Base-by-base conservation (phyloP, 306 rosid genomes). In the Malus domestica region DNA sequence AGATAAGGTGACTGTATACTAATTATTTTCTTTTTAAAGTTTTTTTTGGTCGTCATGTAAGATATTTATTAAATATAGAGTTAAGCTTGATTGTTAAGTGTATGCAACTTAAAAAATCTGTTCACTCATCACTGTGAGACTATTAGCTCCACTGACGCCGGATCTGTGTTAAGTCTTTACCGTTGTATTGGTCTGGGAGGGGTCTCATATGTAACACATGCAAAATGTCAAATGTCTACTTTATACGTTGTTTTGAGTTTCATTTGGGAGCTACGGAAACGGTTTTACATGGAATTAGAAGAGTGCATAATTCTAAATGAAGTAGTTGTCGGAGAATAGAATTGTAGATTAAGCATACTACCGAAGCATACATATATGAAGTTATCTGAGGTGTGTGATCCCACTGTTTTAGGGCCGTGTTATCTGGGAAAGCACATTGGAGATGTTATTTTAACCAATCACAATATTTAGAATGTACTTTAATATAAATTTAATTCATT, bases 1-100 rank as follows among this genome's bases (percentile, higher is more conserved):
- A 63, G 89, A 79, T 78, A 97, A 89, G 90, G 96, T 91, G 83
- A 84, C 78, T 78, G 80, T 73, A 10, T 29, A 38, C 27, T n/a
- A 18, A 8, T 55, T 33, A 13, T 16, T 7, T 27, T 62, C n/a
- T 18, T 15, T 45, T 19, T 11, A 20, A 59, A 73, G 44, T 68
- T 4, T 18, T 9, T 74, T 45, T 12, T 6, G n/a, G 16, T 33
- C 3, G 29, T 32, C 25, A 40, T 38, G 19, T 19, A 60, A 78
- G 64, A 70, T 67, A 68, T 23, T 32, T 32, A 64, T 30, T 32
- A 32, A 16, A 64, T 13, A 61, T 13, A 42, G 23, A 13, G 23
- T 57, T 66, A 6, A 66, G 73, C 44, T 40, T 44, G 49, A 55
- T 23, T 46, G 18, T 44, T 54, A 22, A 40, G 33, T 66, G 55